Percentiles rank a stretch among this genome's conserved stretches.
Evolutionary conservation across 495 filamentous ascomycete genomes (phyloP).

Genomic region (Durotheca rogersii): DNA sequence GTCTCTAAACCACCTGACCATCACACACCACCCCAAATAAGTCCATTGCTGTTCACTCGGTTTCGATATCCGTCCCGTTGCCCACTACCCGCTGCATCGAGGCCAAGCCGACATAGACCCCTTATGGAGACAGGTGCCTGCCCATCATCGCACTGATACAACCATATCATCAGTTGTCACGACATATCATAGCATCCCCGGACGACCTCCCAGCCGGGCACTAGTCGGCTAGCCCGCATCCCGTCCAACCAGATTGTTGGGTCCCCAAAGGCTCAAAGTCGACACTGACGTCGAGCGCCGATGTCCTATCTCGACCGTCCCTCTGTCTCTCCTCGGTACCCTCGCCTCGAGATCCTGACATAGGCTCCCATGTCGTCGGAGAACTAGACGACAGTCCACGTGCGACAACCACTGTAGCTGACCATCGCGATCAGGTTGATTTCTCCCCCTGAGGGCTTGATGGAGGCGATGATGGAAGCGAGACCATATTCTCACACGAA

Average conservation of each 20-base stretch:
- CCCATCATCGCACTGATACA: slow-evolving; percentile 15
- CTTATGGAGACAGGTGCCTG: slow-evolving; percentile 11
- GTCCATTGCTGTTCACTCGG: slow-evolving; percentile 2
- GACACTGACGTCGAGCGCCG: slow-evolving; percentile 10
- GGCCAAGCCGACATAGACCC: slow-evolving; percentile 6
- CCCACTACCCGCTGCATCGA: slow-evolving; percentile 5
- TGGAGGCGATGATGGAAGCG: slow-evolving; percentile 30
- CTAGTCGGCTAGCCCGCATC: slow-evolving; percentile 10
- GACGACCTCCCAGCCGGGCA: background rate
- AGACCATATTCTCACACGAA: slow-evolving; percentile 24
- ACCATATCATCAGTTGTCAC: too few species aligned
- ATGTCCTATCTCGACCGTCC: background rate
- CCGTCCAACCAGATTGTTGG: slow-evolving; percentile 5
- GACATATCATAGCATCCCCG: too few species aligned
- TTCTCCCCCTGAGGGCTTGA: slow-evolving; percentile 2
- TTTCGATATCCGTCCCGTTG: slow-evolving; percentile 4
- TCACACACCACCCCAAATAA: too few species aligned
- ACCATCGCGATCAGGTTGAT: slow-evolving; percentile 4
- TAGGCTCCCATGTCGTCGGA: slow-evolving; percentile 15
- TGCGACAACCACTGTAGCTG: slow-evolving; percentile 12
- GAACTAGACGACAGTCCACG: slow-evolving; percentile 1
- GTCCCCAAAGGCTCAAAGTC: slow-evolving; percentile 14
- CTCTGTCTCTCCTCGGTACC: background rate
- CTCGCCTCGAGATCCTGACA: slow-evolving; percentile 2
- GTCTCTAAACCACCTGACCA: slow-evolving; percentile 21